phyloP scores from a whole-genome alignment of 163 green algal genomes.

The Chlamydomonas reinhardtii region DNA sequence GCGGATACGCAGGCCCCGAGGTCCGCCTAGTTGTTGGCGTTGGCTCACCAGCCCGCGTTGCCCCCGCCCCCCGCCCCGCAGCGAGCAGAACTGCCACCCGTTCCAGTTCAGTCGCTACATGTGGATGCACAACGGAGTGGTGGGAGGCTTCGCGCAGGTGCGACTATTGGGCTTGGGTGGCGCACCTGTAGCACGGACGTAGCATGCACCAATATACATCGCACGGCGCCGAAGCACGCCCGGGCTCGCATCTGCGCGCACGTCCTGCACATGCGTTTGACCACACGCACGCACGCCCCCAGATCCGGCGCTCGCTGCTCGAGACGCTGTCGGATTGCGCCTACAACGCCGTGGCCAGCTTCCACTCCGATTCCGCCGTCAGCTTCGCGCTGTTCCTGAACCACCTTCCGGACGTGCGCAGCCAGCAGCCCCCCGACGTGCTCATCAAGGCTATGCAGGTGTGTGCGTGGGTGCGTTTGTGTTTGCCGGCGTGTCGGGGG shows the following conservation, averaged over 20 bases:
- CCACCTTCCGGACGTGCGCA: constrained; percentile 85
- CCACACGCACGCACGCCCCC: not conserved
- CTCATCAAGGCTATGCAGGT: constrained; percentile 88
- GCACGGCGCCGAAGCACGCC: too few species aligned
- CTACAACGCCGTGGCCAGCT: constrained; percentile 91
- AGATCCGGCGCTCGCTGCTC: constrained; percentile 82
- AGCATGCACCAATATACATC: too few species aligned
- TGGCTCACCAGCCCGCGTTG: too few species aligned
- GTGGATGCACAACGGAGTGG: constrained; percentile 96
- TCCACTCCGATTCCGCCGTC: constrained; percentile 95
- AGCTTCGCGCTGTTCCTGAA: constrained; percentile 96
- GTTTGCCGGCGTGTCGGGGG: not conserved
- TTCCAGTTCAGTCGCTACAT: constrained; percentile 83
- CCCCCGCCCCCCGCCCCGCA: not conserved
- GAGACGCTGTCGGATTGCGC: constrained; percentile 81
- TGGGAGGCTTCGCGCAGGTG: constrained; percentile 54
- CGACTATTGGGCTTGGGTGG: not conserved
- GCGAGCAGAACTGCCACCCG: constrained; percentile 93
- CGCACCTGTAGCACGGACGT: too few species aligned
- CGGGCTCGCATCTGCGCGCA: too few species aligned
- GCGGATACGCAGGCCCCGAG: too few species aligned
- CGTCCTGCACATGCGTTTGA: too few species aligned
- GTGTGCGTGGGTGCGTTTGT: not conserved
- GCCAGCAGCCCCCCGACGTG: constrained; percentile 77
- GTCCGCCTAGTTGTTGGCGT: too few species aligned